These are phyloP conservation scores for Termitomyces sp. DNA, from an alignment of 768 basidiomycete species.

Conservation along the genomic window DNA sequence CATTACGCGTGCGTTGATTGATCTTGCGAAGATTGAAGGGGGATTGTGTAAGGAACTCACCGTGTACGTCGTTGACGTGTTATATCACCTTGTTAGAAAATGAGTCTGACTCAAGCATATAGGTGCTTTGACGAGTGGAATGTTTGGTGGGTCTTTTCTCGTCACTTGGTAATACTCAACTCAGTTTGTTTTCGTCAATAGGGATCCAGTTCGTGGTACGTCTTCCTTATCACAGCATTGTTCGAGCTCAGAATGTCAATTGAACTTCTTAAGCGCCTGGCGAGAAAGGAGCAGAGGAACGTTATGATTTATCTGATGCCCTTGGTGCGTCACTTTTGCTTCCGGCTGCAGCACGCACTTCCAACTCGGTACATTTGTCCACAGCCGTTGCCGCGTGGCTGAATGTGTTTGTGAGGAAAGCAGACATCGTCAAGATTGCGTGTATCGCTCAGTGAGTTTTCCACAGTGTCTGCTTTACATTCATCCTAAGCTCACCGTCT, in stretches of 20 bases:
- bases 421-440: slow-evolving; percentile 54
- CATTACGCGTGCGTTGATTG: slow-evolving; percentile 45
- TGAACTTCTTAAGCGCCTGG: slow-evolving; percentile 30
- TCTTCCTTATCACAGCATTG: background rate
- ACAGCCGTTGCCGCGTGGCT: slow-evolving; percentile 55
- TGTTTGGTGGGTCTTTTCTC: slow-evolving; percentile 33
- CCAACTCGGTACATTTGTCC: background rate
- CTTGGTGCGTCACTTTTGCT: slow-evolving; percentile 23
- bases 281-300: slow-evolving; percentile 46
- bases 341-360: background rate
- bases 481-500: background rate
- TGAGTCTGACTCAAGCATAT: background rate
- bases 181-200: slow-evolving; percentile 1
- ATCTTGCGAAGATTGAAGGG: slow-evolving; percentile 41
- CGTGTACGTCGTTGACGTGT: slow-evolving; percentile 21
- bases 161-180: background rate
- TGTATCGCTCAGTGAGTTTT: slow-evolving; percentile 52
- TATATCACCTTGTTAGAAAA: background rate
- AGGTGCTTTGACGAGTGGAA: slow-evolving; percentile 57
- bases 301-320: slow-evolving; percentile 49
- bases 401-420: slow-evolving; percentile 56
- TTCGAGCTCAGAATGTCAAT: background rate
- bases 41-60: slow-evolving; percentile 30
- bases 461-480: background rate
- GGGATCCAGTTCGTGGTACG: slow-evolving; percentile 40